Conservation (phyloP, 257 asterid genomes). For the Fraxinus cuspidata region DNA sequence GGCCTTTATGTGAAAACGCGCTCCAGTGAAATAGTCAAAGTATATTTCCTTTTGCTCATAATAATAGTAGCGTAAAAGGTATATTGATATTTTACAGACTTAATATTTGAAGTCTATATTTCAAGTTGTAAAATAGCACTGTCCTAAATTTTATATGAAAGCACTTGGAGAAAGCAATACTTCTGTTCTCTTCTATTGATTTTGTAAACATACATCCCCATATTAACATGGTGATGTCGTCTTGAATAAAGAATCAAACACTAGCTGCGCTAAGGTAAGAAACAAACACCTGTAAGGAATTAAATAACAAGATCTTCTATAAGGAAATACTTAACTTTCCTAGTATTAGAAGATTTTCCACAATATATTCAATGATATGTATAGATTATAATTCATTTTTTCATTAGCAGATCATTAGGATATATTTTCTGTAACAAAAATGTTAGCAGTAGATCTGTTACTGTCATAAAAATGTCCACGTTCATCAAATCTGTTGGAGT, state of each 20-base stretch:
- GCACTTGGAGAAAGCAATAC: not conserved
- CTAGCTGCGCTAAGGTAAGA: not conserved
- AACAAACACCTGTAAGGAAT: not conserved
- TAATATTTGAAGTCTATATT: not conserved
- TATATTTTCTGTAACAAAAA: not conserved
- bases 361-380: not conserved
- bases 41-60: constrained; percentile 49
- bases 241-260: not conserved
- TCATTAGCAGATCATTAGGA: not conserved
- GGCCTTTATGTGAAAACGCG: constrained; percentile 90
- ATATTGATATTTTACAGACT: constrained; percentile 16
- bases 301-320: not conserved
- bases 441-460: not conserved
- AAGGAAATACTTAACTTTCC: not conserved
- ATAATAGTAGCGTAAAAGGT: constrained; percentile 19
- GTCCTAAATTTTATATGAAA: not conserved
- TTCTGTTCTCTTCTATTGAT: not conserved
- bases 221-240: not conserved
- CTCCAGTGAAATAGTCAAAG: constrained; percentile 81
- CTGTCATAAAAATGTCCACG: not conserved
- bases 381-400: not conserved
- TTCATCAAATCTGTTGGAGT: not conserved
- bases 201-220: not conserved
- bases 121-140: not conserved
- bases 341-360: not conserved